Evolutionary conservation across 1,139 yeast genomes (phyloP).

Genomic region (Yamadazyma sp.): DNA sequence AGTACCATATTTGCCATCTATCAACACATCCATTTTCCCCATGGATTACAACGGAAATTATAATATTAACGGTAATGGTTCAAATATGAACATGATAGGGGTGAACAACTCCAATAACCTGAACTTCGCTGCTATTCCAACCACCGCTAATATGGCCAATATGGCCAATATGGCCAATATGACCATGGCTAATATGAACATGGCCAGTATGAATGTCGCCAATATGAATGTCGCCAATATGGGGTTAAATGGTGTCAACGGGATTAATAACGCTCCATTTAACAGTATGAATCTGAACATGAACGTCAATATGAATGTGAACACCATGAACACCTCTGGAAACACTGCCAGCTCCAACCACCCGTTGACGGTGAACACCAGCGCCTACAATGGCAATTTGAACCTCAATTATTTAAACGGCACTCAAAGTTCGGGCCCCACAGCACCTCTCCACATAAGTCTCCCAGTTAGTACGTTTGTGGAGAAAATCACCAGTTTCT

Average conservation of each 20-base stretch:
- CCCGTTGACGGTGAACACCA: background rate
- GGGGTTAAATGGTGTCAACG: background rate
- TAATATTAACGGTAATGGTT: background rate
- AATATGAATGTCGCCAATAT: background rate
- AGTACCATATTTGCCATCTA: slow-evolving; percentile 16
- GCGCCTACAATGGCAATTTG: background rate
- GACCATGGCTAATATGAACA: slow-evolving; percentile 1
- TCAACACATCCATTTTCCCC: slow-evolving; percentile 15
- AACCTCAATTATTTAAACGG: background rate
- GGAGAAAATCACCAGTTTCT: slow-evolving; percentile 14
- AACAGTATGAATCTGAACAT: background rate
- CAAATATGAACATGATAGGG: background rate
- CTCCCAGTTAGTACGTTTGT: slow-evolving; percentile 6
- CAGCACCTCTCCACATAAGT: background rate
- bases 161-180: background rate
- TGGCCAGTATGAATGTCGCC: too few species aligned
- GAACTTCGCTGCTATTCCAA: background rate
- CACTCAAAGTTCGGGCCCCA: background rate
- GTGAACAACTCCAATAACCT: background rate
- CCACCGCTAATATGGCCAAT: background rate
- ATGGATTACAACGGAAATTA: slow-evolving; percentile 10
- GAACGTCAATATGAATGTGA: background rate
- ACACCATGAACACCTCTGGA: background rate
- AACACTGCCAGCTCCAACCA: too few species aligned
- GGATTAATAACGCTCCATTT: too few species aligned